phyloP scores from a whole-genome alignment of 352 stramenopile genomes.

The Globisporangium abappressorium region DNA sequence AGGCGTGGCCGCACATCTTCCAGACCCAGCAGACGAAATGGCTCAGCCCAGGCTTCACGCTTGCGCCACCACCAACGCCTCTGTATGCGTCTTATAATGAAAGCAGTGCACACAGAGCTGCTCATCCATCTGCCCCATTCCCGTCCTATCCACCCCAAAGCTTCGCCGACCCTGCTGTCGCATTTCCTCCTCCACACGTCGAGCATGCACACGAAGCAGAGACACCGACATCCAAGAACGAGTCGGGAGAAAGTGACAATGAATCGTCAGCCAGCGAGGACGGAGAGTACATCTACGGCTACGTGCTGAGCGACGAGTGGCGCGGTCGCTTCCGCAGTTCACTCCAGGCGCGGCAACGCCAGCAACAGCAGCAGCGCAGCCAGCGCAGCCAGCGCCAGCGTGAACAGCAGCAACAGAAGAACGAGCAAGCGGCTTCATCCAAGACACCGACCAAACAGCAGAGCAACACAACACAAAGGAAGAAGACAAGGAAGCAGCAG shows the following conservation, averaged over 20 bases:
- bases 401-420: slow-evolving; percentile 1
- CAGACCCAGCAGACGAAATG: slow-evolving; percentile 38
- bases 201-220: not conserved
- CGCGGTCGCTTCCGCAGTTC: slow-evolving; percentile 37
- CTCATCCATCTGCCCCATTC: not conserved
- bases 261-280: slow-evolving; percentile 17
- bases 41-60: slow-evolving; percentile 38
- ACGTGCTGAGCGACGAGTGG: slow-evolving; percentile 76
- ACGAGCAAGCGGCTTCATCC: not conserved
- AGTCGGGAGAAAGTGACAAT: slow-evolving; percentile 5
- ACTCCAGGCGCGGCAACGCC: slow-evolving; percentile 13
- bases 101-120: not conserved
- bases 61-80: not conserved
- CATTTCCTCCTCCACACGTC: not conserved
- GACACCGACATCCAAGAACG: not conserved
- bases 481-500: slow-evolving; percentile 5
- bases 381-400: slow-evolving; percentile 12
- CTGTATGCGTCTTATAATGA: not conserved
- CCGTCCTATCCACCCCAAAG: slow-evolving; percentile 1
- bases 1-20: slow-evolving; percentile 55
- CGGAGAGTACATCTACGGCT: slow-evolving; percentile 67
- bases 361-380: slow-evolving; percentile 19
- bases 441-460: not conserved
- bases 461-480: not conserved
- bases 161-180: not conserved